Evolutionary conservation across 2,329 filamentous ascomycete species (phyloP).

Genomic region (Sporothrix luriei): DNA sequence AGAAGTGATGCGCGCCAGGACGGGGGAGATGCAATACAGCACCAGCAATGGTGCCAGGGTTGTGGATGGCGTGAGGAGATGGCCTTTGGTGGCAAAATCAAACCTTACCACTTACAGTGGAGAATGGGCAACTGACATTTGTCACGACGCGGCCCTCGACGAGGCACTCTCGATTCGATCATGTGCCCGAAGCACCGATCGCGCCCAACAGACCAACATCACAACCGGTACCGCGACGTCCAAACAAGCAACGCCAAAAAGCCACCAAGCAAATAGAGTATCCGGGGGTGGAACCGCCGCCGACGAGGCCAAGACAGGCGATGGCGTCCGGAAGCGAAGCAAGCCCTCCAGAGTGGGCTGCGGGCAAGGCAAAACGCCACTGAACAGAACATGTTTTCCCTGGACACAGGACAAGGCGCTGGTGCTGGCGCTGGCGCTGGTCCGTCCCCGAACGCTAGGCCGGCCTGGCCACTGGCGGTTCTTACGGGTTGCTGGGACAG

Average conservation of each 20-base stretch:
- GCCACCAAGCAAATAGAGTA: constrained; percentile 11
- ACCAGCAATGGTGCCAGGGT: background rate
- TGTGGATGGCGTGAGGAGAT: background rate
- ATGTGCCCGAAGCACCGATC: too few relatives aligned
- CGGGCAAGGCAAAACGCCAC: too few relatives aligned
- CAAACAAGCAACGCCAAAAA: background rate
- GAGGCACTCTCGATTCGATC: too few relatives aligned
- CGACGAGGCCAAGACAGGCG: background rate
- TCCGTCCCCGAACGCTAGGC: too few relatives aligned
- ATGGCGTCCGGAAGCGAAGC: background rate
- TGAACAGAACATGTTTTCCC: too few relatives aligned
- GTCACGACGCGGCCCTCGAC: too few relatives aligned
- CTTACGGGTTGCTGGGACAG: background rate
- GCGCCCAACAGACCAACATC: background rate
- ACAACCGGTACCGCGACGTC: background rate
- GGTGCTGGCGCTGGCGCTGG: too few relatives aligned
- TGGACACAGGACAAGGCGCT: too few relatives aligned
- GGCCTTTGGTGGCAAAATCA: too few relatives aligned
- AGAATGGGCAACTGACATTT: background rate
- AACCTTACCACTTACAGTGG: too few relatives aligned
- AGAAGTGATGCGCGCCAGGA: background rate
- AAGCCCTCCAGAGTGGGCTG: background rate
- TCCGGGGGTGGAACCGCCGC: constrained; percentile 11
- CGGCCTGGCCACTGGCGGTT: too few relatives aligned
- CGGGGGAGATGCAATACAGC: background rate